Evolutionary conservation across 2,329 filamentous ascomycete genomes (phyloP).

Genomic region (Botrytis porri): DNA sequence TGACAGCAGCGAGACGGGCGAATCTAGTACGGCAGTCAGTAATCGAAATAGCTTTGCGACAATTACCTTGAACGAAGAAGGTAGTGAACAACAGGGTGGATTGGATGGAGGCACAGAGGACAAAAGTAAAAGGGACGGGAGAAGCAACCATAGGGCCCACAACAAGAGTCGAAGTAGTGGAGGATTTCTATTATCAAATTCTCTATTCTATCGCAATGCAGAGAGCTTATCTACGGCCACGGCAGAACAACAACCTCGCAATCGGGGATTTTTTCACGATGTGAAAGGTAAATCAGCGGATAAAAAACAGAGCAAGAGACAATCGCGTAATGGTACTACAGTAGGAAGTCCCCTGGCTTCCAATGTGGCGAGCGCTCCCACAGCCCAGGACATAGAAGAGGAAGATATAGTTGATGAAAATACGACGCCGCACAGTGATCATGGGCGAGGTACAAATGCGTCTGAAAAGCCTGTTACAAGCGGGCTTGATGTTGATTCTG

Average conservation of each 20-base stretch:
- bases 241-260: slow-evolving; percentile 21
- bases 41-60: slow-evolving; percentile 29
- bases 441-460: slow-evolving; percentile 7
- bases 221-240: background rate
- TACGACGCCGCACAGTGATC: slow-evolving; percentile 10
- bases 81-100: slow-evolving; percentile 10
- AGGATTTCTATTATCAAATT: slow-evolving; percentile 36
- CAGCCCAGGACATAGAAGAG: slow-evolving; percentile 3
- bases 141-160: slow-evolving; percentile 33
- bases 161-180: slow-evolving; percentile 32
- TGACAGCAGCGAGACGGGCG: slow-evolving; percentile 45
- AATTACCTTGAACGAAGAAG: slow-evolving; percentile 17
- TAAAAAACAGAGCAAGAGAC: slow-evolving; percentile 29
- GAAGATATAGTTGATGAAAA: slow-evolving; percentile 9
- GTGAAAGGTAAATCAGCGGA: slow-evolving; percentile 33
- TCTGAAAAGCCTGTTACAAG: slow-evolving; percentile 22
- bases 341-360: slow-evolving; percentile 34
- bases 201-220: slow-evolving; percentile 7
- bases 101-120: slow-evolving; percentile 17
- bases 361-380: slow-evolving; percentile 26
- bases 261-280: slow-evolving; percentile 28
- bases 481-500: slow-evolving; percentile 68
- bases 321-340: slow-evolving; percentile 30
- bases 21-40: slow-evolving; percentile 44
- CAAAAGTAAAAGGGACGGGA: slow-evolving; percentile 25